Conservation (phyloP, 345 rosid genomes). For the Salix suchowensis region DNA sequence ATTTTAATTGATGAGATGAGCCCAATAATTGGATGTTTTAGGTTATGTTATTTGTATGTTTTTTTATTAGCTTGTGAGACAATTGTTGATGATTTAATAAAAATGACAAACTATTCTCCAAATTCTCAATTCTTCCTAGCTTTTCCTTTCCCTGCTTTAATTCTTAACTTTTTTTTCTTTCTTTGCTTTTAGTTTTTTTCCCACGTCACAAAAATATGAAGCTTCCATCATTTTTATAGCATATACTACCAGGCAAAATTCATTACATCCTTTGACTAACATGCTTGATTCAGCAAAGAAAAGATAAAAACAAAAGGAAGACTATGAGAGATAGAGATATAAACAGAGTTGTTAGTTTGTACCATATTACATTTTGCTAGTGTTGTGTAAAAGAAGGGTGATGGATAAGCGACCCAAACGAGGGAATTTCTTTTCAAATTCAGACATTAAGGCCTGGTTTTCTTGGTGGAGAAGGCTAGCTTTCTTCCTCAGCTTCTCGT, state of each 20-base stretch:
- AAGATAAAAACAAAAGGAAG: background rate
- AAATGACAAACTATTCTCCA: too few species aligned
- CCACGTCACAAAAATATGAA: background rate
- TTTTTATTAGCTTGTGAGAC: too few species aligned
- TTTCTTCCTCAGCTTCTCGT: slow-evolving; percentile 52
- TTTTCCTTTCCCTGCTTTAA: too few species aligned
- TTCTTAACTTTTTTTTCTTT: too few species aligned
- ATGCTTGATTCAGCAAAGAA: background rate
- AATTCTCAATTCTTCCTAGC: too few species aligned
- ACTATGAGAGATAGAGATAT: background rate
- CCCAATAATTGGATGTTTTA: too few species aligned
- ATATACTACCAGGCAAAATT: background rate
- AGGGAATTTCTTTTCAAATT: slow-evolving; percentile 43
- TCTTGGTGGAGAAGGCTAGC: slow-evolving; percentile 53
- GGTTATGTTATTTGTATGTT: too few species aligned
- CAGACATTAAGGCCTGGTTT: slow-evolving; percentile 44
- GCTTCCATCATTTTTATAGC: background rate
- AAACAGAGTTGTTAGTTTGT: background rate
- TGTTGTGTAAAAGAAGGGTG: slow-evolving; percentile 22
- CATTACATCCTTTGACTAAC: slow-evolving; percentile 7
- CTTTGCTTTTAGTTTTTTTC: too few species aligned
- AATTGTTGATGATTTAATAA: too few species aligned
- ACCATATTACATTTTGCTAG: background rate
- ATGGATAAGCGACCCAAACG: slow-evolving; percentile 26
- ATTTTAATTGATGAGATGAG: too few species aligned